These are phyloP conservation scores for Talaromyces piceae DNA, from an alignment of 2,329 filamentous ascomycete species.

Conservation along the genomic window DNA sequence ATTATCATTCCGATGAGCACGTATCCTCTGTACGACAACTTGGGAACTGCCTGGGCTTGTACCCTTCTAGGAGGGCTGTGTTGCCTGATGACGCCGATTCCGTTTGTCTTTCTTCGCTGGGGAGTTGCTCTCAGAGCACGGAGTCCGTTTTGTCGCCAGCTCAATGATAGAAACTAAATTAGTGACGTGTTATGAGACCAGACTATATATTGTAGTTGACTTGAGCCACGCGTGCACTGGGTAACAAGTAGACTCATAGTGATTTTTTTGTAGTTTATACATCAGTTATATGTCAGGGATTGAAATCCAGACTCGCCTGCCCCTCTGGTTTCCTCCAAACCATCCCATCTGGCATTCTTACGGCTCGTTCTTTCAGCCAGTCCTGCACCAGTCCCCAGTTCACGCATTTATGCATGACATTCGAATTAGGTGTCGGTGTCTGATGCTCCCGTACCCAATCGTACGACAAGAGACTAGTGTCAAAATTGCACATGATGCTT, in stretches of 20 bases:
- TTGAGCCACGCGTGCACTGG: too few relatives aligned
- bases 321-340: slow-evolving; percentile 2
- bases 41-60: slow-evolving; percentile 36
- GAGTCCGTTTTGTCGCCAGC: slow-evolving; percentile 23
- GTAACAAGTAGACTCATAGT: too few relatives aligned
- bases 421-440: slow-evolving; percentile 3
- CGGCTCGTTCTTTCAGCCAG: neutral
- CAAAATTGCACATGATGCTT: slow-evolving; percentile 4
- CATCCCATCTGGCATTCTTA: slow-evolving; percentile 1
- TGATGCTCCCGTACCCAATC: slow-evolving; percentile 4
- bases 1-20: slow-evolving; percentile 48
- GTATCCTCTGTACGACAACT: slow-evolving; percentile 27
- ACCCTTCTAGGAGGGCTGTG: slow-evolving; percentile 34
- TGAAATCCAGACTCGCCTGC: neutral
- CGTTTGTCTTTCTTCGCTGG: slow-evolving; percentile 31
- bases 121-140: slow-evolving; percentile 19
- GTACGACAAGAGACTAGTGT: slow-evolving; percentile 3
- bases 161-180: slow-evolving; percentile 1
- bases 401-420: slow-evolving; percentile 2
- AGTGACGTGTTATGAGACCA: too few relatives aligned
- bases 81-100: slow-evolving; percentile 32
- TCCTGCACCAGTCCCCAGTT: neutral
- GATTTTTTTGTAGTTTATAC: too few relatives aligned
- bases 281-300: neutral
- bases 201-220: too few relatives aligned